Conservation (phyloP, 495 filamentous ascomycete species). For the Collariella sp. region DNA sequence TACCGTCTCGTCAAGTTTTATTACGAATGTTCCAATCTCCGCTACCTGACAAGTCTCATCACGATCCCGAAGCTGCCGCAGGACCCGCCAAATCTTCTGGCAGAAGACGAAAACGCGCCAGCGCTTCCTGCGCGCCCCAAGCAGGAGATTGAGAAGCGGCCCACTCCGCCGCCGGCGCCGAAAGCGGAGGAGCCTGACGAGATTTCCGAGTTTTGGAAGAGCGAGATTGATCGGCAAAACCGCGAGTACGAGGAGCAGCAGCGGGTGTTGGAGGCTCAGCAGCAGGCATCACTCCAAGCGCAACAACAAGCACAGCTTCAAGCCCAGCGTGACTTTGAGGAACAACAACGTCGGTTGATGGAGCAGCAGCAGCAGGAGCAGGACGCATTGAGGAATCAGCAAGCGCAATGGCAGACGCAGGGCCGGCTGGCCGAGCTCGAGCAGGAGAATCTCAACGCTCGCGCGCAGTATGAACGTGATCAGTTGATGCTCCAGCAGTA, state of each 20-base stretch:
- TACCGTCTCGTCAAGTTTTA: slow-evolving; percentile 95
- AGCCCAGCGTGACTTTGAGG: slow-evolving; percentile 86
- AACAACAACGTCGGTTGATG: slow-evolving; percentile 78
- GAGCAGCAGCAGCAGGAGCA: slow-evolving; percentile 88
- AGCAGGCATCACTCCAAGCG: slow-evolving; percentile 51
- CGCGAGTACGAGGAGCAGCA: slow-evolving; percentile 93
- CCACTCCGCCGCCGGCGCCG: slow-evolving; percentile 55
- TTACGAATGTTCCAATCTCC: slow-evolving; percentile 95
- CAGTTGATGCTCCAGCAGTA: slow-evolving; percentile 96
- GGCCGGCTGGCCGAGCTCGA: slow-evolving; percentile 90
- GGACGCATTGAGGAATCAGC: slow-evolving; percentile 77
- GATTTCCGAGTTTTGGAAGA: slow-evolving; percentile 97
- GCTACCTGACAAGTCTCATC: slow-evolving; percentile 92
- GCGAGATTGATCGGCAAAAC: slow-evolving; percentile 79
- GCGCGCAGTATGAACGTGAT: slow-evolving; percentile 93
- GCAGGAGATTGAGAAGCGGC: slow-evolving; percentile 55
- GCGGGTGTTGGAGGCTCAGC: slow-evolving; percentile 72
- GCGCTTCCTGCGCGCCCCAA: slow-evolving; percentile 75
- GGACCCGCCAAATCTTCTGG: slow-evolving; percentile 80
- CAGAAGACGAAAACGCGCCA: slow-evolving; percentile 75
- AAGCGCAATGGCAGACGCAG: slow-evolving; percentile 84
- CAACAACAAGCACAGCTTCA: slow-evolving; percentile 74
- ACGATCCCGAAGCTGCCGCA: slow-evolving; percentile 92
- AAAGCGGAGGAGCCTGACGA: slow-evolving; percentile 77
- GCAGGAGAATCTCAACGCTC: slow-evolving; percentile 85